Conservation (phyloP, 75 land plant species). For the Larix kaempferi region DNA sequence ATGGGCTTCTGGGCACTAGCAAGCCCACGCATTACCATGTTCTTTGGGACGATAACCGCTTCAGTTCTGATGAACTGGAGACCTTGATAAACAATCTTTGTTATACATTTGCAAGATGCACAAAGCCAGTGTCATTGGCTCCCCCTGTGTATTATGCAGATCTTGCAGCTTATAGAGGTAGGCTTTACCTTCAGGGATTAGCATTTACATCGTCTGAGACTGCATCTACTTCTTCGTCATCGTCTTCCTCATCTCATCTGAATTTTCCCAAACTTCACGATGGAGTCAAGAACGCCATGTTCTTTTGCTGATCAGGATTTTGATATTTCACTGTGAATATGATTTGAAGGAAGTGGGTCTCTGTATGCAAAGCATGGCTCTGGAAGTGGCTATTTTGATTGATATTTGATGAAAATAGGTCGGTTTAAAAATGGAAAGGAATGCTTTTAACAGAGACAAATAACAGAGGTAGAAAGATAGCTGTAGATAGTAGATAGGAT, state of each 20-base stretch:
- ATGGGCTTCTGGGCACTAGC: conserved; percentile 57
- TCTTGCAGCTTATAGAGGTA: conserved; percentile 57
- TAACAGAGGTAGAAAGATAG: no score
- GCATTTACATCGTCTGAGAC: conserved; percentile 1
- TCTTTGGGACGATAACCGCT: conserved; percentile 43
- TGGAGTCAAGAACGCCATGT: conserved; percentile 7
- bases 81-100: conserved; percentile 45
- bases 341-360: no score
- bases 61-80: conserved; percentile 49
- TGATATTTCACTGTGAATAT: no score
- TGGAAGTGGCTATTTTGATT: no score
- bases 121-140: conserved; percentile 58
- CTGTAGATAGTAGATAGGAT: no score
- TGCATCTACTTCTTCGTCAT: conserved; percentile 2
- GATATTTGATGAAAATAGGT: no score
- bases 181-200: conserved; percentile 34
- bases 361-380: no score
- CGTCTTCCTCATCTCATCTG: conserved; percentile 6
- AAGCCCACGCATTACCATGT: conserved; percentile 61
- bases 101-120: conserved; percentile 61
- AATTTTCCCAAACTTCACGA: neutral
- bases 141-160: conserved; percentile 77
- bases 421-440: no score
- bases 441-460: no score
- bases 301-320: neutral